Evolutionary conservation across 164 flowering plant genomes (phyloP).

Genomic region (Buxus sempervirens): DNA sequence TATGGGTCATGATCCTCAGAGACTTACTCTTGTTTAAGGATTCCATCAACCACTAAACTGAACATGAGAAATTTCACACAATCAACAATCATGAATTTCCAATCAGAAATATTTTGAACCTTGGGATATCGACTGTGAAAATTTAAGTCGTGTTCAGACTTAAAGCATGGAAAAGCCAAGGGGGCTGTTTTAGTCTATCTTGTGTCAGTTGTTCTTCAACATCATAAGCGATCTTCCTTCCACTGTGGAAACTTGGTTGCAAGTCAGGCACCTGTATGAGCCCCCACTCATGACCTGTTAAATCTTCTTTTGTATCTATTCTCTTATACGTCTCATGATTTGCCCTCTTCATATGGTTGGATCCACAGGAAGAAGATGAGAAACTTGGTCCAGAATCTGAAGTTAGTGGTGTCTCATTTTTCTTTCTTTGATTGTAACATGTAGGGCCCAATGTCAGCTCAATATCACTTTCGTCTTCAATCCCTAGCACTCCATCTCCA

Average conservation of each 20-base stretch:
- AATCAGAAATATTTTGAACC: conserved; percentile 10
- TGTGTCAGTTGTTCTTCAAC: conserved; percentile 40
- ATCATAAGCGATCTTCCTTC: conserved; percentile 23
- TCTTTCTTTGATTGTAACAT: conserved; percentile 29
- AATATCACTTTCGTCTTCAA: conserved; percentile 46
- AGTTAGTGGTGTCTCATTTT: conserved; percentile 25
- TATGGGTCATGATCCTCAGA: conserved; percentile 5
- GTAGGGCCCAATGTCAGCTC: conserved; percentile 70
- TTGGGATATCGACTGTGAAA: not conserved
- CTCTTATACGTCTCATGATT: conserved; percentile 9
- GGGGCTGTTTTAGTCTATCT: conserved; percentile 48
- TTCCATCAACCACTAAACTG: conserved; percentile 9
- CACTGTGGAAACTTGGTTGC: conserved; percentile 23
- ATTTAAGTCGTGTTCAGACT: conserved; percentile 52
- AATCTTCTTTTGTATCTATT: conserved; percentile 13
- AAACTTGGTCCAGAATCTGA: conserved; percentile 51
- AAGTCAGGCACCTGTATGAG: conserved; percentile 18
- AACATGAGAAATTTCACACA: conserved; percentile 18
- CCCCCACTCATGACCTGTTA: conserved; percentile 24
- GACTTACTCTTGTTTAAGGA: conserved; percentile 19
- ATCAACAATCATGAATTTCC: conserved; percentile 17
- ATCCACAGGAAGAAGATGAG: conserved; percentile 57
- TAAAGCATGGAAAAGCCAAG: conserved; percentile 65
- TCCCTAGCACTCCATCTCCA: conserved; percentile 21
- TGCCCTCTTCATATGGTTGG: conserved; percentile 37